A percentile compares a stretch with the other conserved stretches of the same genome.
Conservation (phyloP, 805 yeast genomes). For the Ogataea saltuana region DNA sequence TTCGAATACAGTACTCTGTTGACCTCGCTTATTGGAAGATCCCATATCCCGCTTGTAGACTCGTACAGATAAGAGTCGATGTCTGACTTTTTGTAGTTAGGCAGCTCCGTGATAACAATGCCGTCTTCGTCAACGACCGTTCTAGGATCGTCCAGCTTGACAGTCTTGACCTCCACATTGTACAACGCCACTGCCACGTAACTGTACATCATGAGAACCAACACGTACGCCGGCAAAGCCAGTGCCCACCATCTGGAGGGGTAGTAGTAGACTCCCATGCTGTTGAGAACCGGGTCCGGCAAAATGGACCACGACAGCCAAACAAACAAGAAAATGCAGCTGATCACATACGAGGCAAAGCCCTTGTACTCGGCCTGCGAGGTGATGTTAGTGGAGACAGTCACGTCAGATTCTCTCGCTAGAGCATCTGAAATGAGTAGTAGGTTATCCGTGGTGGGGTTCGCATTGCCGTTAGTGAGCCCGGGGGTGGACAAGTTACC, state of each 20-base stretch:
- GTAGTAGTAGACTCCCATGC: slow-evolving; percentile 61
- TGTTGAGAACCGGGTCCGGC: slow-evolving; percentile 59
- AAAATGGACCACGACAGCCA: slow-evolving; percentile 75
- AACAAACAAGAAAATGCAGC: slow-evolving; percentile 52
- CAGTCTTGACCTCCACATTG: slow-evolving; percentile 74
- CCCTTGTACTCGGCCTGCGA: slow-evolving; percentile 82
- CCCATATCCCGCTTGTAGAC: slow-evolving; percentile 85
- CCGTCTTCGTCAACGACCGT: slow-evolving; percentile 70
- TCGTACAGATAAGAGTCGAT: slow-evolving; percentile 45
- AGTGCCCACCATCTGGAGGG: slow-evolving; percentile 94
- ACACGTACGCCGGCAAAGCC: slow-evolving; percentile 68
- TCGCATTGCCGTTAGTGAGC: slow-evolving; percentile 15
- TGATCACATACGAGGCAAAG: slow-evolving; percentile 75
- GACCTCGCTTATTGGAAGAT: slow-evolving; percentile 71
- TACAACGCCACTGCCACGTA: slow-evolving; percentile 72
- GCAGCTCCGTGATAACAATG: slow-evolving; percentile 29
- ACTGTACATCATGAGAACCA: slow-evolving; percentile 69
- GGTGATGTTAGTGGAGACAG: slow-evolving; percentile 53
- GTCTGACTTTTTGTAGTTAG: slow-evolving; percentile 15
- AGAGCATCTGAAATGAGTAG: slow-evolving; percentile 47
- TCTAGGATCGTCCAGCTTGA: slow-evolving; percentile 55
- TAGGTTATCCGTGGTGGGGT: slow-evolving; percentile 17
- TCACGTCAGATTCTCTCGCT: slow-evolving; percentile 68
- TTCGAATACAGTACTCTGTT: slow-evolving; percentile 58
- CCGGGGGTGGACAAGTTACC: slow-evolving; percentile 28